Evolutionary conservation across 1,284 basidiomycete genomes (phyloP), one percentile per base, ranked within the genome.

Genomic region (Tylopilus orsonianus): DNA sequence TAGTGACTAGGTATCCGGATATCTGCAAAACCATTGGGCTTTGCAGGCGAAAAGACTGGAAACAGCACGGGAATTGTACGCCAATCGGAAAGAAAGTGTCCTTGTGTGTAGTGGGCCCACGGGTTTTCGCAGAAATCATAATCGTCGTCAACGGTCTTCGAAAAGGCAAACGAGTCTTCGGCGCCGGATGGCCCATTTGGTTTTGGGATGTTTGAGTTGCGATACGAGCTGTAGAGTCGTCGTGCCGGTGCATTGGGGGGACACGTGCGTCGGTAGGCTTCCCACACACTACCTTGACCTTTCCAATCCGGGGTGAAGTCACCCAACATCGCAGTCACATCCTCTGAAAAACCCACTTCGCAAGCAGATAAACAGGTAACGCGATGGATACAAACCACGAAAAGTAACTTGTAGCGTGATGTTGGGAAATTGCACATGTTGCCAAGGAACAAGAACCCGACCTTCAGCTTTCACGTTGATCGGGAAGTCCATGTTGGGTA

Each of bases 51-150:
- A 67, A 97, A 89, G 44, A 97, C 81, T 5, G 94, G 94, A 68
- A 90, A 94, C 13, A 95, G 75, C 1, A 82, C 81, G 12, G 88
- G 80, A 49, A 95, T 86, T 0, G 87, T 90, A n/a, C 94, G 76
- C 87, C 91, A 96, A 67, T 97, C 94, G 16, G 90, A 91, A 79
- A 96, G 97, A 70, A 96, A 97, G 65, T 93, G 93, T 8, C 93
- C 93, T 64, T 97, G 93, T 37, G 79, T 78, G 62, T 87, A 86
- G 59, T 88, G 92, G 24, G 88, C 84, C 71, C 89, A 87, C 0
- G 94, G 93, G 37, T 83, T 75, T 23, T 74, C 65, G 69, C 94
- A 97, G 60, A 89, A 94, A 60, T 94, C 84, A 54, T 81, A 78
- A 18, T 75, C 72, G 49, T 81, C 75, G 42, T 88, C 84, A 2